A percentile compares a stretch with the other conserved stretches of the same genome.
phyloP scores from a whole-genome alignment of 352 stramenopile genomes.

The Phytophthora rubi region DNA sequence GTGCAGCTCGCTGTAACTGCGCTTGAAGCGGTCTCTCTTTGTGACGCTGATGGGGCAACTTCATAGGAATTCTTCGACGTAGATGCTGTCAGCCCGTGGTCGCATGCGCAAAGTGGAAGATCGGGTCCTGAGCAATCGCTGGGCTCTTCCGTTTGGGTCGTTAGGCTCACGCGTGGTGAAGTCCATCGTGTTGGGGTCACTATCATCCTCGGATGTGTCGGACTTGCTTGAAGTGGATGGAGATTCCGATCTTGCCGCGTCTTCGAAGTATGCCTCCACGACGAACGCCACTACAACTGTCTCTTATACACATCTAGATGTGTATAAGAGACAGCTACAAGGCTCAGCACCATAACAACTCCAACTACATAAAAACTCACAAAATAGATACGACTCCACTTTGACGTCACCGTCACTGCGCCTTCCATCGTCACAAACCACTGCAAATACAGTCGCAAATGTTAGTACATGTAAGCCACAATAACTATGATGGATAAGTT shows the following conservation, averaged over 20 bases:
- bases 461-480: background rate
- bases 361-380: slow-evolving; percentile 76
- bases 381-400: slow-evolving; percentile 73
- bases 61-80: slow-evolving; percentile 52
- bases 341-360: slow-evolving; percentile 74
- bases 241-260: slow-evolving; percentile 8
- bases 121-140: slow-evolving; percentile 25
- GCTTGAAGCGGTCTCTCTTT: background rate
- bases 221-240: background rate
- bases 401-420: slow-evolving; percentile 52
- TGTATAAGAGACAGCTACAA: too few species aligned
- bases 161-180: background rate
- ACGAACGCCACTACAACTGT: slow-evolving; percentile 79
- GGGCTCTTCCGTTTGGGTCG: slow-evolving; percentile 3
- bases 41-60: background rate
- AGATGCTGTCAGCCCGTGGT: slow-evolving; percentile 49
- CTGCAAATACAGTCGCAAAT: slow-evolving; percentile 22
- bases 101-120: slow-evolving; percentile 34
- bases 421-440: slow-evolving; percentile 81
- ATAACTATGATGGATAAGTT: background rate
- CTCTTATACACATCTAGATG: too few species aligned
- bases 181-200: background rate
- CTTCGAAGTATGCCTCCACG: slow-evolving; percentile 66
- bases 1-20: background rate
- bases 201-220: background rate